Percentiles rank a stretch among this genome's conserved stretches.
These are phyloP conservation scores for Tubosaeta sp. DNA, from an alignment of 768 basidiomycete species.

Conservation along the genomic window DNA sequence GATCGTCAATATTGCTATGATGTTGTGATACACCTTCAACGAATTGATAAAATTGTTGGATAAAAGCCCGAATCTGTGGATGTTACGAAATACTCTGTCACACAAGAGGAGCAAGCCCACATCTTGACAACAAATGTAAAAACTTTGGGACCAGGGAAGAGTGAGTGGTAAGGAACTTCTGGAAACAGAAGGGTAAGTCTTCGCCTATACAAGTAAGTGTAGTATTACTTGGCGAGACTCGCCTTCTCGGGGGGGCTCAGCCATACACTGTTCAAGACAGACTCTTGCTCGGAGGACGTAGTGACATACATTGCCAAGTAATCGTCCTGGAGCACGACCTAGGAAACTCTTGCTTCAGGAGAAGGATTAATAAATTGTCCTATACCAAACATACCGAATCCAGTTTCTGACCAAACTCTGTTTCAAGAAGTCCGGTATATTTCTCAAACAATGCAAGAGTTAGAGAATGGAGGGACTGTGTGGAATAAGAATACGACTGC, in stretches of 20 bases:
- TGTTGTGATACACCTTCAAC: conserved; percentile 92
- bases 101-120: conserved; percentile 34
- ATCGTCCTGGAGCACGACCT: conserved; percentile 88
- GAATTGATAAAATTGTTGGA: conserved; percentile 95
- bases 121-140: conserved; percentile 91
- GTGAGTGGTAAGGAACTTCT: conserved; percentile 64
- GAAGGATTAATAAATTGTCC: not conserved
- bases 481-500: conserved; percentile 85
- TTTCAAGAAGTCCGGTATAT: conserved; percentile 78
- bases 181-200: conserved; percentile 3
- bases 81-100: not conserved
- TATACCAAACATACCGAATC: conserved; percentile 54
- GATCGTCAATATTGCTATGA: conserved; percentile 86
- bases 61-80: conserved; percentile 74
- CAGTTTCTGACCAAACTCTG: conserved; percentile 76
- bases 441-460: conserved; percentile 88
- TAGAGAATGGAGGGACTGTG: conserved; percentile 75
- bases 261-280: conserved; percentile 81
- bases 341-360: not conserved
- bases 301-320: conserved; percentile 81
- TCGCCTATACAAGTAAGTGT: not conserved
- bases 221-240: conserved; percentile 47
- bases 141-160: conserved; percentile 93
- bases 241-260: conserved; percentile 63
- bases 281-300: conserved; percentile 56